phyloP scores from a whole-genome alignment of 257 asterid genomes.

The Knoxia roxburghii region DNA sequence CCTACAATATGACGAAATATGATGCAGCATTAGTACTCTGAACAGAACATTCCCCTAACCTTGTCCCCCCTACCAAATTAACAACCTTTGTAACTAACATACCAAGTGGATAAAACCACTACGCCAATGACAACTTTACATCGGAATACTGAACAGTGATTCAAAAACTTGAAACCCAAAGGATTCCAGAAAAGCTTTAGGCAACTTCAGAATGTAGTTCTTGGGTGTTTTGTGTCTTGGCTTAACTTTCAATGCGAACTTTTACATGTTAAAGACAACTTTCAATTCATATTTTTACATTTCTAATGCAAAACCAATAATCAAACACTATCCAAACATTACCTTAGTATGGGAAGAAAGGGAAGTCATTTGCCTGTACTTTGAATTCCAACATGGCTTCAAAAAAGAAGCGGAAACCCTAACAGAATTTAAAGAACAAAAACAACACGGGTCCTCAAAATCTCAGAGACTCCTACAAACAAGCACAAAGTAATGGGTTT shows the following conservation, averaged over 20 bases:
- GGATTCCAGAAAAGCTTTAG: neutral
- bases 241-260: too few relatives aligned
- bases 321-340: too few relatives aligned
- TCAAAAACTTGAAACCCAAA: neutral
- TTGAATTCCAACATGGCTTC: neutral
- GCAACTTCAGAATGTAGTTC: too few relatives aligned
- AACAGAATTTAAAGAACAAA: too few relatives aligned
- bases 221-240: too few relatives aligned
- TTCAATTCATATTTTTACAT: too few relatives aligned
- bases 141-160: neutral
- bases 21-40: neutral
- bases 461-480: neutral
- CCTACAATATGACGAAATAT: conserved; percentile 36
- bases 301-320: too few relatives aligned
- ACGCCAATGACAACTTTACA: neutral
- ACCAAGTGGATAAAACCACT: neutral
- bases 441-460: too few relatives aligned
- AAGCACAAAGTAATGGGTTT: neutral
- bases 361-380: neutral
- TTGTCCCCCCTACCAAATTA: neutral
- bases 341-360: neutral
- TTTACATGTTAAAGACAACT: too few relatives aligned
- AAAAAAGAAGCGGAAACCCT: neutral
- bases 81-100: neutral
- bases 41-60: neutral